Percentiles rank a stretch among this genome's conserved stretches.
phyloP scores from a whole-genome alignment of 257 asterid genomes.

The Penstemon barbatus region DNA sequence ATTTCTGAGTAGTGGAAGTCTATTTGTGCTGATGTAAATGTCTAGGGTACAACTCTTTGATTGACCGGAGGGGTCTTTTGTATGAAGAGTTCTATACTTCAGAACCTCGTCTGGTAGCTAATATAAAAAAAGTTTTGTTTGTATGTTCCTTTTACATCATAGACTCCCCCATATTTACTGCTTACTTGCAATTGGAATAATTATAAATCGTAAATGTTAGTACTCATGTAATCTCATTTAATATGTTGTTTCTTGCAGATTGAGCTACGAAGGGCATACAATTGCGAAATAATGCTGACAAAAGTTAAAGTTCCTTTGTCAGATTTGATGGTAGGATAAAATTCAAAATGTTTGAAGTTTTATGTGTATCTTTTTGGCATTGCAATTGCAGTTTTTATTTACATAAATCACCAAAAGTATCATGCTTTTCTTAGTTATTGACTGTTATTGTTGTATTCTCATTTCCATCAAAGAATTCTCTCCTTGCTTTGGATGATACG shows the following conservation, averaged over 20 bases:
- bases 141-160: conserved; percentile 6
- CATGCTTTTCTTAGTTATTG: conserved; percentile 2
- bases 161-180: background rate
- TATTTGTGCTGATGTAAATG: too few species aligned
- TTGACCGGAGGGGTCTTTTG: too few species aligned
- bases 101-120: background rate
- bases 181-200: conserved; percentile 11
- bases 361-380: background rate
- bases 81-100: too few species aligned
- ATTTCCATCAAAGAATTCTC: conserved; percentile 48
- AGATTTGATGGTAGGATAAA: conserved; percentile 61
- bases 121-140: background rate
- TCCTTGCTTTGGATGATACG: conserved; percentile 81
- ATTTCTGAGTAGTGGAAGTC: too few species aligned
- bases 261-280: conserved; percentile 84
- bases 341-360: conserved; percentile 10
- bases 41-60: too few species aligned
- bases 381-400: background rate
- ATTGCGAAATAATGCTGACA: conserved; percentile 89
- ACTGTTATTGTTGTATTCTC: conserved; percentile 13
- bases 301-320: conserved; percentile 86
- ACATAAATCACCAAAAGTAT: background rate
- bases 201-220: conserved; percentile 3
- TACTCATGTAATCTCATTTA: conserved; percentile 3
- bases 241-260: conserved; percentile 49